Percentiles rank a stretch among this genome's conserved stretches.
These are phyloP conservation scores for Aureobasidium sp. DNA, from an alignment of 2,329 filamentous ascomycete genomes.

Conservation along the genomic window DNA sequence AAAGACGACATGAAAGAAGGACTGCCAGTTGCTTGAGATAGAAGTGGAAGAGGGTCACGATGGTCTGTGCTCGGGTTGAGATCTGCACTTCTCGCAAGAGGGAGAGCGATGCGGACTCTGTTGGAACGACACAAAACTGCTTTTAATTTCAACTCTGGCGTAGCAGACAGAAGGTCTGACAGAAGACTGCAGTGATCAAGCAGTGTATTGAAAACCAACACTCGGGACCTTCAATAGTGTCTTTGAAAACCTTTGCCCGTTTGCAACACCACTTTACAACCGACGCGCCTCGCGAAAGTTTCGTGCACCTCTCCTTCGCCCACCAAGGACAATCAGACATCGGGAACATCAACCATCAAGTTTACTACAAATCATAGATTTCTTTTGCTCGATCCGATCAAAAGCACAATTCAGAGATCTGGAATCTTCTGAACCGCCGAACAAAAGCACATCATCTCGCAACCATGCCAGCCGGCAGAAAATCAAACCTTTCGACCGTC, in stretches of 20 bases:
- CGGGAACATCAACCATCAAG: background rate
- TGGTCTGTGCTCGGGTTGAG: slow-evolving; percentile 7
- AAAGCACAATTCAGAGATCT: background rate
- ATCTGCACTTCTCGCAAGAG: background rate
- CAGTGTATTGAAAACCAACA: no score
- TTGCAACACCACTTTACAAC: background rate
- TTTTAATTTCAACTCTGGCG: no score
- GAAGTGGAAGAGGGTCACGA: background rate
- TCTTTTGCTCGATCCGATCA: background rate
- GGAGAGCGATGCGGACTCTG: background rate
- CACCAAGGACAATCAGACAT: background rate
- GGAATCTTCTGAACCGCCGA: no score
- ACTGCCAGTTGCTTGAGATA: background rate
- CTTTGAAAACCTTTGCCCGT: background rate
- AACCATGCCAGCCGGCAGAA: slow-evolving; percentile 42
- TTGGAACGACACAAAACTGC: background rate
- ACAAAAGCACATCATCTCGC: no score
- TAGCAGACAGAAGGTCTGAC: no score
- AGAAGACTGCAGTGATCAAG: no score
- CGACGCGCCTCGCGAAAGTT: slow-evolving; percentile 12
- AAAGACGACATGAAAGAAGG: slow-evolving; percentile 3
- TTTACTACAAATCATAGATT: background rate
- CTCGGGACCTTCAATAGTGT: no score
- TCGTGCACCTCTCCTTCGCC: slow-evolving; percentile 7
- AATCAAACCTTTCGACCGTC: slow-evolving; percentile 39